Evolutionary conservation across 2,329 filamentous ascomycete species (phyloP).

Genomic region (Aschersonia sp.): DNA sequence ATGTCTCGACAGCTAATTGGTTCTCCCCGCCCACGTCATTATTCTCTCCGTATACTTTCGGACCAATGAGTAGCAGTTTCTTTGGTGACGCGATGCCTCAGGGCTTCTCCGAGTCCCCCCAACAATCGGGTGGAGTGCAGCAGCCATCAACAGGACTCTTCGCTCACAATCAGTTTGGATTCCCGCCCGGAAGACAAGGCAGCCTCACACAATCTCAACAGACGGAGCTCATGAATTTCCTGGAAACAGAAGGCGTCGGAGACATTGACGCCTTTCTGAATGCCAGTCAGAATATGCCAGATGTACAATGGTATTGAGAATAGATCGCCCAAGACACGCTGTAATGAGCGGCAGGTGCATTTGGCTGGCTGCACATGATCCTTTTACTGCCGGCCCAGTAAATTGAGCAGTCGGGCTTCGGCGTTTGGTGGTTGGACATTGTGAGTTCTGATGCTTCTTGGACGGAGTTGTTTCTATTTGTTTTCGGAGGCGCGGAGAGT

Average conservation of each 20-base stretch:
- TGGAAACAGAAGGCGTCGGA: slow-evolving; percentile 54
- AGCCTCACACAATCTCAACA: slow-evolving; percentile 70
- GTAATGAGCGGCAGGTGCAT: too few species aligned
- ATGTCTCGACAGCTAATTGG: slow-evolving; percentile 32
- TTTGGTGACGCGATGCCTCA: slow-evolving; percentile 23
- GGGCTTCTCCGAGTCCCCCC: slow-evolving; percentile 15
- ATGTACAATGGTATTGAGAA: slow-evolving; percentile 17
- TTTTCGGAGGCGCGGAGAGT: too few species aligned
- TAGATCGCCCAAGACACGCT: too few species aligned
- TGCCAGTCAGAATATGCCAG: slow-evolving; percentile 15
- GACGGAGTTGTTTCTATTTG: too few species aligned
- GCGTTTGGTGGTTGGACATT: too few species aligned
- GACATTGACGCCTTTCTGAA: slow-evolving; percentile 48
- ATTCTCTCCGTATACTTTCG: slow-evolving; percentile 37
- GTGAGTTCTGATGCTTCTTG: too few species aligned
- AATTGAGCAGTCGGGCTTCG: too few species aligned
- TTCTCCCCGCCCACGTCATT: slow-evolving; percentile 37
- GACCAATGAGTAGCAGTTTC: slow-evolving; percentile 22
- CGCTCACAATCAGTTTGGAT: slow-evolving; percentile 12
- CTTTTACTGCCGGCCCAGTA: too few species aligned
- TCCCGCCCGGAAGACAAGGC: slow-evolving; percentile 41
- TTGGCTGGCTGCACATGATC: too few species aligned
- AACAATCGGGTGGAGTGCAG: slow-evolving; percentile 16
- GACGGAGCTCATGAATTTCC: slow-evolving; percentile 64
- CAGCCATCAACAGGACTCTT: slow-evolving; percentile 12